Conservation (phyloP, 352 stramenopile genomes). For the Peronospora farinosa region DNA sequence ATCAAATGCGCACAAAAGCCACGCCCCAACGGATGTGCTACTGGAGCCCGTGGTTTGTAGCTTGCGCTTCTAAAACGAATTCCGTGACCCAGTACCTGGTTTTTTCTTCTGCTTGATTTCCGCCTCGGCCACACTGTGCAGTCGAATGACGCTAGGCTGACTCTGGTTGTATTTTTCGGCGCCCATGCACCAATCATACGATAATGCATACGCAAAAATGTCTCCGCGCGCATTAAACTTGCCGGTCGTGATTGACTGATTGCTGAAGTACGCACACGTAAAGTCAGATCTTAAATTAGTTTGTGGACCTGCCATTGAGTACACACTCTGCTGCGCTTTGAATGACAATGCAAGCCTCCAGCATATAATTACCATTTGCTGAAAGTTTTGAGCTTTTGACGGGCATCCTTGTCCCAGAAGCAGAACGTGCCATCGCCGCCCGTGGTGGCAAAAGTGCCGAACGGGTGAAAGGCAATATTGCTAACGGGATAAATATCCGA, state of each 20-base stretch:
- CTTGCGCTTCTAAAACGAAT: constrained; percentile 38
- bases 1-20: constrained; percentile 33
- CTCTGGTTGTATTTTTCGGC: constrained; percentile 83
- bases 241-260: constrained; percentile 87
- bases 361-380: constrained; percentile 48
- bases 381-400: constrained; percentile 92
- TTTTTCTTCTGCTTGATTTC: constrained; percentile 96
- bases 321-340: not conserved
- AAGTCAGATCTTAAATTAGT: not conserved
- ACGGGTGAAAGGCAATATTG: constrained; percentile 87
- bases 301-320: not conserved
- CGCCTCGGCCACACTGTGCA: constrained; percentile 89
- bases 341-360: not conserved
- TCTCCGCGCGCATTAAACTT: constrained; percentile 92
- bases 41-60: constrained; percentile 30
- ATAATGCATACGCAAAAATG: constrained; percentile 93
- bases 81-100: constrained; percentile 53
- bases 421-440: constrained; percentile 93
- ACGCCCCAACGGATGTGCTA: constrained; percentile 27
- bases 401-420: constrained; percentile 98
- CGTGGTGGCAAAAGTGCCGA: constrained; percentile 93
- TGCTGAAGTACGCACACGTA: constrained; percentile 32
- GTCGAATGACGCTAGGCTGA: constrained; percentile 87
- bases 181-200: constrained; percentile 97
- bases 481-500: constrained; percentile 87